These are phyloP conservation scores for Nevesoporus exiguus DNA, from an alignment of 768 basidiomycete species.

Conservation along the genomic window DNA sequence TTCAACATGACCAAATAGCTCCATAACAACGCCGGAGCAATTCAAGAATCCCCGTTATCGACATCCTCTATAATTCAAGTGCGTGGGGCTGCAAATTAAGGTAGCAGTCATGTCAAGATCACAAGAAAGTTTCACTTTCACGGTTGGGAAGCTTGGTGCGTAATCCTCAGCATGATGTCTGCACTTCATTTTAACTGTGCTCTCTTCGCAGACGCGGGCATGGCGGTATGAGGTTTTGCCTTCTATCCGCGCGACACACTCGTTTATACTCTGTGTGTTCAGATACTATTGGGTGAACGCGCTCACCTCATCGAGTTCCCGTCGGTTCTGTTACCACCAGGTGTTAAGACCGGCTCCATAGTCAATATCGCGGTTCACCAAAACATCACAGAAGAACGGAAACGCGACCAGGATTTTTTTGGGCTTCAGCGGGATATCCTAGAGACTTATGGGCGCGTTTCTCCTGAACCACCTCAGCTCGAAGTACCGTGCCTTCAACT, in stretches of 20 bases:
- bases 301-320: constrained; percentile 99
- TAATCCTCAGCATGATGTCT: constrained; percentile 5
- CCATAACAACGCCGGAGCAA: constrained; percentile 17
- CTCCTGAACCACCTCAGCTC: constrained; percentile 72
- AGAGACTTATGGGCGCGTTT: constrained; percentile 60
- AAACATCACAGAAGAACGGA: constrained; percentile 79
- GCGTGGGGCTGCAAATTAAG: constrained; percentile 1
- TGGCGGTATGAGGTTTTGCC: constrained; percentile 62
- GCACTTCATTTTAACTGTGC: constrained; percentile 9
- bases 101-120: constrained; percentile 32
- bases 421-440: constrained; percentile 78
- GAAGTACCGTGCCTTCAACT: constrained; percentile 44
- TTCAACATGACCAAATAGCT: constrained; percentile 26
- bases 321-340: constrained; percentile 89
- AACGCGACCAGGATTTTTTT: constrained; percentile 81
- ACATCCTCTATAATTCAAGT: constrained; percentile 3
- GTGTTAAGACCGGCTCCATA: constrained; percentile 90
- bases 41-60: not conserved
- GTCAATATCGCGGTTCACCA: constrained; percentile 95
- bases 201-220: constrained; percentile 74
- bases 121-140: constrained; percentile 81
- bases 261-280: not conserved
- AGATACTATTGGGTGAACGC: constrained; percentile 91
- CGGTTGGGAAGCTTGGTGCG: constrained; percentile 92
- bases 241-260: not conserved